Percentiles rank a stretch among this genome's conserved stretches.
These are phyloP conservation scores for Psilocybe cubensis DNA, from an alignment of 768 basidiomycete species.

Conservation along the genomic window DNA sequence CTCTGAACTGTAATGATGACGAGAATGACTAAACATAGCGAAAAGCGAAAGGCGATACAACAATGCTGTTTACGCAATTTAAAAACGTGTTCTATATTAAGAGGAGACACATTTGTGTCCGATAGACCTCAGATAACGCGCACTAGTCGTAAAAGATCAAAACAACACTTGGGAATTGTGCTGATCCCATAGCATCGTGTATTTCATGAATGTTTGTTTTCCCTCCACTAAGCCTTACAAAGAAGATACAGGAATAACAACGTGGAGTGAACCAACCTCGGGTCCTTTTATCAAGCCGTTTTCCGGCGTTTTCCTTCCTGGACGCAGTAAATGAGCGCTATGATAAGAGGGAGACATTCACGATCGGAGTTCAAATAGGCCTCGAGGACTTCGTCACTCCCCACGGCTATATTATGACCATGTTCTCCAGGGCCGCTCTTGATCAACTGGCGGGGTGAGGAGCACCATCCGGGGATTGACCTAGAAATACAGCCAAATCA, in stretches of 20 bases:
- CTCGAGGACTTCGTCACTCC: not conserved
- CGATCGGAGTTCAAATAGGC: not conserved
- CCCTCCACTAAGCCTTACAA: not conserved
- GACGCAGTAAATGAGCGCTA: not conserved
- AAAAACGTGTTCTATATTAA: not conserved
- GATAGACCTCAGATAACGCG: not conserved
- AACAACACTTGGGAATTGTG: not conserved
- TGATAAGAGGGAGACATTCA: constrained; percentile 6
- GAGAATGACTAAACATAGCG: not conserved
- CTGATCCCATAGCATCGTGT: too few species aligned
- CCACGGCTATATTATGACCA: constrained; percentile 2
- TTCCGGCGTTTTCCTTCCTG: not conserved
- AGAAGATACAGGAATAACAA: not conserved
- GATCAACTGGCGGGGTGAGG: not conserved
- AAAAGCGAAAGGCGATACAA: not conserved
- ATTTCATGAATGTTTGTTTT: not conserved
- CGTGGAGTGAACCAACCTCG: not conserved
- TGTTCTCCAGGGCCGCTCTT: not conserved
- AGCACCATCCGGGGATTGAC: constrained; percentile 1
- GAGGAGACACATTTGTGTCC: not conserved
- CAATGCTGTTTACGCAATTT: not conserved
- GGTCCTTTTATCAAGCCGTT: not conserved
- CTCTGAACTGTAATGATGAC: not conserved
- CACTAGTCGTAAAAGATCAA: not conserved
- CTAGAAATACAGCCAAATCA: not conserved